phyloP scores from a whole-genome alignment of 2,329 filamentous ascomycete species.

The Fusarium verticillioides region DNA sequence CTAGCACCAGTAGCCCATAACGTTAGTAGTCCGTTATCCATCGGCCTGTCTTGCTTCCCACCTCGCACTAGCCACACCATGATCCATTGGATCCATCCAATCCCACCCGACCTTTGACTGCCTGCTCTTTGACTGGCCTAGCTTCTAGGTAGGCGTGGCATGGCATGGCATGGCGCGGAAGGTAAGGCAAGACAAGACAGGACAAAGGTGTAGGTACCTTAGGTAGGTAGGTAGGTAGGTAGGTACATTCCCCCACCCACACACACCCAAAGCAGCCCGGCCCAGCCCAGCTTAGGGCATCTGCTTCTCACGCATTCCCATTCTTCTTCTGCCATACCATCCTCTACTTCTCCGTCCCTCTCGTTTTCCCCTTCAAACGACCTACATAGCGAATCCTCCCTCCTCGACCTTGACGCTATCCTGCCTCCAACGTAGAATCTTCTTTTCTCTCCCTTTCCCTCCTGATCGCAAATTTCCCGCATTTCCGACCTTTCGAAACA shows the following conservation, averaged over 20 bases:
- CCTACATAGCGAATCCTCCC: conserved; percentile 16
- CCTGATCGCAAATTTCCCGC: neutral
- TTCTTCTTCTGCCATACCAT: conserved; percentile 36
- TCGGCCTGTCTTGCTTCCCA: conserved; percentile 2
- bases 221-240: neutral
- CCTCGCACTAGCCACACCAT: neutral
- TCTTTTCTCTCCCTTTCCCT: neutral
- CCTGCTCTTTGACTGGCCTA: conserved; percentile 5
- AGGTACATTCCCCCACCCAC: conserved; percentile 24
- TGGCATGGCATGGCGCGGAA: neutral
- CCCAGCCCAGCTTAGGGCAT: neutral
- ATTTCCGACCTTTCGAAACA: conserved; percentile 3
- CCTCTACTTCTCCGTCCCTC: conserved; percentile 37
- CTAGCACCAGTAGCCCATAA: neutral
- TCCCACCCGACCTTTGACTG: neutral
- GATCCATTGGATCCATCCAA: conserved; percentile 6
- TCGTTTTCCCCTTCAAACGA: conserved; percentile 20
- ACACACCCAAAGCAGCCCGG: neutral
- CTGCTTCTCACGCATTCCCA: conserved; percentile 35
- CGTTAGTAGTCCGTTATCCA: neutral
- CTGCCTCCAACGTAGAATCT: neutral
- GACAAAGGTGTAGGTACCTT: neutral
- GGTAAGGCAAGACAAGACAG: neutral
- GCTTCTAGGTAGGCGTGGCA: neutral
- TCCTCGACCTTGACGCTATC: conserved; percentile 12